A percentile compares a stretch with the other conserved stretches of the same genome.
phyloP scores from a whole-genome alignment of 108 stramenopile species.

The Mediolabrus comicus region DNA sequence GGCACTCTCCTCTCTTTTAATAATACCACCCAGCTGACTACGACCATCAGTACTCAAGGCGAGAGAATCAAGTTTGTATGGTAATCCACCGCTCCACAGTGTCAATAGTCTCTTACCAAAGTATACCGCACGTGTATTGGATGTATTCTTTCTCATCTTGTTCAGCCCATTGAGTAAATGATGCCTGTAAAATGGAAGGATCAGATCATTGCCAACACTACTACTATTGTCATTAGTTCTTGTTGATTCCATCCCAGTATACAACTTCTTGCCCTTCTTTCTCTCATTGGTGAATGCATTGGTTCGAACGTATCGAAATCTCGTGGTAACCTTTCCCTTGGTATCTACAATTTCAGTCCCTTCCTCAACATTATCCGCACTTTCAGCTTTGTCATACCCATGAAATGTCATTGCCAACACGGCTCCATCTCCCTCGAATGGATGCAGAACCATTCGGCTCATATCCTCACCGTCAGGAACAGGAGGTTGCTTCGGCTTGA shows the following conservation, averaged over 20 bases:
- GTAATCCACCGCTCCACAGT: slow-evolving; percentile 81
- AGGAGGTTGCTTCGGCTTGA: slow-evolving; percentile 79
- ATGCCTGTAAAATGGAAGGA: slow-evolving; percentile 71
- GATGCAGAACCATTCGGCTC: slow-evolving; percentile 76
- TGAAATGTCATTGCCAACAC: slow-evolving; percentile 75
- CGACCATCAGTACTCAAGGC: slow-evolving; percentile 80
- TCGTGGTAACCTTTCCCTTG: slow-evolving; percentile 28
- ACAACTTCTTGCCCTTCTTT: slow-evolving; percentile 76
- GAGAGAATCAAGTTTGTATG: slow-evolving; percentile 79
- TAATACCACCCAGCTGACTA: slow-evolving; percentile 76
- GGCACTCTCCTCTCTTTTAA: slow-evolving; percentile 67
- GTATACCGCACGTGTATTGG: slow-evolving; percentile 72
- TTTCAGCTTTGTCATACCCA: slow-evolving; percentile 24
- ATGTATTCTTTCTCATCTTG: slow-evolving; percentile 78
- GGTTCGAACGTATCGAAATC: slow-evolving; percentile 78
- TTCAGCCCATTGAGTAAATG: slow-evolving; percentile 81
- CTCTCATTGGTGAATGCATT: slow-evolving; percentile 80
- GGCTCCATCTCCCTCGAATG: slow-evolving; percentile 83
- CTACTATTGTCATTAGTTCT: slow-evolving; percentile 27
- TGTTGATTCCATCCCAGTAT: slow-evolving; percentile 82
- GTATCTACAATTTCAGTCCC: slow-evolving; percentile 11
- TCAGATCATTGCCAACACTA: slow-evolving; percentile 66
- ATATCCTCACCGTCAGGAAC: slow-evolving; percentile 72
- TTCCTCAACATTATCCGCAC: slow-evolving; percentile 8
- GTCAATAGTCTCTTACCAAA: slow-evolving; percentile 75